Evolutionary conservation across 1,284 basidiomycete genomes (phyloP).

Genomic region (Pterulicium gracile): DNA sequence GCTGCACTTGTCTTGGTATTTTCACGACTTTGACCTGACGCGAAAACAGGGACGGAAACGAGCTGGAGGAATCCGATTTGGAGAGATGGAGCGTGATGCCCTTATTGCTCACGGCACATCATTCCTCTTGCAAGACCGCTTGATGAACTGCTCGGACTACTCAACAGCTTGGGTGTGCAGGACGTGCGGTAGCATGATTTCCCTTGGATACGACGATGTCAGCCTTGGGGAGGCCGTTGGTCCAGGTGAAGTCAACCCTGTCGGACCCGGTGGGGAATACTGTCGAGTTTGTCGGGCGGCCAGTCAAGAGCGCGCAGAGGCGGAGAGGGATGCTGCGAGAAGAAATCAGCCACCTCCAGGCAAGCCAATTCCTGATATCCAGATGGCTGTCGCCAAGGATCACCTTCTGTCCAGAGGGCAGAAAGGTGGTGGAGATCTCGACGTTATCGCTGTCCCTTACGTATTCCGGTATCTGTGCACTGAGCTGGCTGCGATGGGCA

Average conservation of each 20-base stretch:
- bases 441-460: constrained; percentile 92
- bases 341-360: constrained; percentile 31
- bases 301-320: constrained; percentile 51
- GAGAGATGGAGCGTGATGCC: constrained; percentile 99
- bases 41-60: constrained; percentile 98
- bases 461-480: constrained; percentile 88
- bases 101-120: constrained; percentile 97
- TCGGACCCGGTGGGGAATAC: constrained; percentile 77
- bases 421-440: constrained; percentile 68
- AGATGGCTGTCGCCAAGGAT: constrained; percentile 50
- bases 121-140: constrained; percentile 93
- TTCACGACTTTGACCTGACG: constrained; percentile 7
- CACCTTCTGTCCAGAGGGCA: constrained; percentile 48
- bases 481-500: constrained; percentile 79
- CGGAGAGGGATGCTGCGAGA: constrained; percentile 40
- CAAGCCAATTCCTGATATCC: constrained; percentile 36
- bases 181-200: constrained; percentile 91
- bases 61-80: constrained; percentile 97
- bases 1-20: constrained; percentile 3
- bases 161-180: constrained; percentile 98
- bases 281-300: constrained; percentile 80
- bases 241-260: constrained; percentile 38
- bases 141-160: constrained; percentile 99
- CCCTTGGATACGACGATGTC: constrained; percentile 86
- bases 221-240: constrained; percentile 55